phyloP scores from a whole-genome alignment of 768 basidiomycete species.

The Aureoboletus auriporus region DNA sequence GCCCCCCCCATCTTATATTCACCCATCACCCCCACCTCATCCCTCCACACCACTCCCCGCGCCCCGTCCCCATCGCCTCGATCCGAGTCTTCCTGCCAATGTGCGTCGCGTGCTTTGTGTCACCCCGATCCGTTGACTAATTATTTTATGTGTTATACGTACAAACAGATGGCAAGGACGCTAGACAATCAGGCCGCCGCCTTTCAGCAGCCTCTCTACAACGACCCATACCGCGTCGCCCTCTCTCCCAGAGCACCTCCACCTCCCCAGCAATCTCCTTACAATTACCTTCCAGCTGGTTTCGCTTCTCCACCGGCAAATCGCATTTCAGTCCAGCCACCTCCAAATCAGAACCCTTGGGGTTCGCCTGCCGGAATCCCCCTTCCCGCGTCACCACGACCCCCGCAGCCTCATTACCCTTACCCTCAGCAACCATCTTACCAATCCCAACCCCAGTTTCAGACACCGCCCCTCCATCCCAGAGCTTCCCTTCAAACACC shows the following conservation, averaged over 20 bases:
- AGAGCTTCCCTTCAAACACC: conserved; percentile 20
- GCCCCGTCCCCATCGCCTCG: conserved; percentile 60
- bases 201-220: conserved; percentile 22
- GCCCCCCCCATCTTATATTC: conserved; percentile 33
- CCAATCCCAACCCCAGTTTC: conserved; percentile 22
- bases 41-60: conserved; percentile 58
- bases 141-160: conserved; percentile 25
- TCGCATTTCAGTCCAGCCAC: conserved; percentile 21
- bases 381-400: conserved; percentile 19
- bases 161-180: conserved; percentile 56
- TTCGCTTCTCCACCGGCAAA: conserved; percentile 8
- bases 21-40: conserved; percentile 22
- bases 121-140: conserved; percentile 10
- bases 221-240: conserved; percentile 14
- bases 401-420: conserved; percentile 11
- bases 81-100: conserved; percentile 58
- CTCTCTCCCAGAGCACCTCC: conserved; percentile 25
- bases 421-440: conserved; percentile 13
- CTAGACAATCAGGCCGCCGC: conserved; percentile 46
- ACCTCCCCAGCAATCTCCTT: conserved; percentile 13
- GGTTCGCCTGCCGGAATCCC: conserved; percentile 17
- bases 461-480: conserved; percentile 19
- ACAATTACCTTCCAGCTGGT: conserved; percentile 14
- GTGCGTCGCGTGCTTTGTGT: conserved; percentile 38
- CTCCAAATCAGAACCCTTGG: conserved; percentile 22